Evolutionary conservation across 202 grass and related monocot genomes (phyloP).

Genomic region (Brachypodium distachyon): DNA sequence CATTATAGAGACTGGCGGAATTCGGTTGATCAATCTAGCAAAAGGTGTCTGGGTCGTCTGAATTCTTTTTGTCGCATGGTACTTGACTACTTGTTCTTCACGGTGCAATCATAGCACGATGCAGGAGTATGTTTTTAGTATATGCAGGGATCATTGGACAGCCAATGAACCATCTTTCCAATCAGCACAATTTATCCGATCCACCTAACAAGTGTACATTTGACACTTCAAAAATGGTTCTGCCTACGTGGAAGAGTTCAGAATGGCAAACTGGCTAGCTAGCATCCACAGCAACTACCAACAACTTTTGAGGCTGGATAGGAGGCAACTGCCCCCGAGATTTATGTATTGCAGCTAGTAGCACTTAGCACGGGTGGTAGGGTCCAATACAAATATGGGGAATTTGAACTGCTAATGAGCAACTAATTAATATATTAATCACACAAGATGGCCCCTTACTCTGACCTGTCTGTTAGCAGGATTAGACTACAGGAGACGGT

Average conservation of each 20-base stretch:
- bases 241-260: background rate
- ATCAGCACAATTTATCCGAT: conserved; percentile 4
- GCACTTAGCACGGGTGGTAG: conserved; percentile 38
- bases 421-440: too few relatives aligned
- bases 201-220: background rate
- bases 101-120: conserved; percentile 22
- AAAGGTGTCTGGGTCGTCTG: background rate
- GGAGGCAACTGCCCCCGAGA: background rate
- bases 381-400: conserved; percentile 12
- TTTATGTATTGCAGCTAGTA: background rate
- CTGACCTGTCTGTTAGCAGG: background rate
- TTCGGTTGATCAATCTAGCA: background rate
- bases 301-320: conserved; percentile 6
- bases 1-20: background rate
- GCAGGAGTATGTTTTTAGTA: background rate
- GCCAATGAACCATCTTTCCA: conserved; percentile 7
- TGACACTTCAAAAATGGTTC: background rate
- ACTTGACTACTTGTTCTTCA: background rate
- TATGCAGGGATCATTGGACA: conserved; percentile 3
- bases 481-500: background rate
- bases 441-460: background rate
- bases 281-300: background rate
- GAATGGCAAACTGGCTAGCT: background rate
- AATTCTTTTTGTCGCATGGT: background rate
- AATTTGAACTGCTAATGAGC: background rate